Evolutionary conservation across 495 filamentous ascomycete species (phyloP), one percentile per base, ranked within the genome.

Genomic region (Copromyces sp.): DNA sequence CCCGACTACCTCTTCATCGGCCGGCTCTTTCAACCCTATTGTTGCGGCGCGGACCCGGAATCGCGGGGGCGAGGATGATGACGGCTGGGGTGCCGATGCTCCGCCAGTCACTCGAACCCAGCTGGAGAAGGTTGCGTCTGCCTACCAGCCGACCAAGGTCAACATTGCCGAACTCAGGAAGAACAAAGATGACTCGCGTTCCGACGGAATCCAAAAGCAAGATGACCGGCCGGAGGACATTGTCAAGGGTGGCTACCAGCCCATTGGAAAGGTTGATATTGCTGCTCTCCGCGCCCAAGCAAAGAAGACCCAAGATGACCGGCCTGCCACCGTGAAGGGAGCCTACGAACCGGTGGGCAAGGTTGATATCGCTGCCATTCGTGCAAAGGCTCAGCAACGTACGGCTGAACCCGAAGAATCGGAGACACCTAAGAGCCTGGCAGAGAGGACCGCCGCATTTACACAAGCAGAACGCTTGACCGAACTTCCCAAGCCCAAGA

Each of bases 81-180:
- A 98, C 83, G 95, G 96, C 32, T 98, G 95, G 96, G 96, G 95
- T 61, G 87, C 86, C n/a, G 95, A 98, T 87, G 96, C 95, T 3
- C 95, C 96, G 2, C 92, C 88, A 9, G 87, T 97, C 42, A 94
- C 93, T 61, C 87, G 96, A 73, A 92, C 89, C 35, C 88, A 95
- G 78, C 81, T 99, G n/a, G 91, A 98, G 80, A 98, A 96, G 81
- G 95, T 99, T 32, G 86, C 90, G 74, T 87, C 95, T 32, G 94
- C 95, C 20, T 99, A 99, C 79, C 89, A 93, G 77, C 95, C 95
- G 9, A 98, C 94, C 5, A 95, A 93, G 79, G 94, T 98, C 70
- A 93, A 98, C 79, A 91, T 99, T 79, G 87, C 86, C 73, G 89
- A 91, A 71, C 85, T 94, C 76, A 89, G 87, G 69, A 91, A 89